Evolutionary conservation across 148 eudicot species (phyloP).

Genomic region (Chenopodium berlandieri): DNA sequence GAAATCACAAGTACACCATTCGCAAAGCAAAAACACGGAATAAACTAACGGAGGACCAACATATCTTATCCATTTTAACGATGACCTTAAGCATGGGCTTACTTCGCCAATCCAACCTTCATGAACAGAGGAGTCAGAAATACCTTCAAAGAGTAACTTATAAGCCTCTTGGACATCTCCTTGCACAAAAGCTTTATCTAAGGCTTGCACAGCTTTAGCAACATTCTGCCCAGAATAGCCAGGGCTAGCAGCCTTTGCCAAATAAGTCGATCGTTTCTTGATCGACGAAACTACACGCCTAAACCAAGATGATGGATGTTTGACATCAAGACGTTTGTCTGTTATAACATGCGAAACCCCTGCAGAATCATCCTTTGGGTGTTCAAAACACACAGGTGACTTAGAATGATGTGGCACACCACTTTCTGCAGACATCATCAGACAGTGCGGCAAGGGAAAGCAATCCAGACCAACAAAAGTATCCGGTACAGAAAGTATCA

Average conservation of each 20-base stretch:
- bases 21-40: conserved; percentile 89
- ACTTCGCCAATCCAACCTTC: conserved; percentile 77
- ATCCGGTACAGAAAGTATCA: conserved; percentile 84
- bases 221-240: conserved; percentile 71
- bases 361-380: conserved; percentile 31
- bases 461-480: conserved; percentile 94
- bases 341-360: conserved; percentile 31
- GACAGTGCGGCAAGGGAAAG: conserved; percentile 76
- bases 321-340: conserved; percentile 49
- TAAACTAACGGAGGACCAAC: conserved; percentile 54
- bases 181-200: conserved; percentile 66
- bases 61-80: conserved; percentile 66
- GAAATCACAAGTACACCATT: conserved; percentile 95
- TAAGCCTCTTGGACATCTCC: conserved; percentile 74
- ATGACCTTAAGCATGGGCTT: conserved; percentile 64
- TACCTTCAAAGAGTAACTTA: conserved; percentile 62
- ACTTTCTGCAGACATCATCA: conserved; percentile 38
- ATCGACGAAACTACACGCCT: conserved; percentile 66
- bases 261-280: conserved; percentile 56
- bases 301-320: conserved; percentile 57
- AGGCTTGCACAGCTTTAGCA: conserved; percentile 72
- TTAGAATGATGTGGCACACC: conserved; percentile 47
- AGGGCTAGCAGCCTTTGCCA: conserved; percentile 74
- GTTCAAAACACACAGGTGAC: conserved; percentile 40
- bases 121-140: conserved; percentile 54